These are phyloP conservation scores for Sindora glabra DNA, from an alignment of 306 rosid genomes.

Conservation along the genomic window DNA sequence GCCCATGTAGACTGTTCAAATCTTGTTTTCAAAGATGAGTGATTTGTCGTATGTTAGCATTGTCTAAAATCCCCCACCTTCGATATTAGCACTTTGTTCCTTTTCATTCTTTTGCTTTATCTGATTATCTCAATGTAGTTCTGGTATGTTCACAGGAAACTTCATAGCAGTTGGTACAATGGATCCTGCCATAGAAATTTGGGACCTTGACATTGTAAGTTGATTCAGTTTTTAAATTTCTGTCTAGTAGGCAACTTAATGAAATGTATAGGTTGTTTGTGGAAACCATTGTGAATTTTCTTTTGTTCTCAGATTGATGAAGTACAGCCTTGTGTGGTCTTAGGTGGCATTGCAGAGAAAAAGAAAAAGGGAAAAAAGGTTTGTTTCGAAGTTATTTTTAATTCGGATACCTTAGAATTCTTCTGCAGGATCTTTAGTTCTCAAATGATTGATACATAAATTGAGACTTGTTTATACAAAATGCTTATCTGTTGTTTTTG, in stretches of 20 bases:
- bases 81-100: neutral
- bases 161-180: slow-evolving; percentile 82
- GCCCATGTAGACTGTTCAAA: neutral
- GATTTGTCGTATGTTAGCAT: neutral
- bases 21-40: neutral
- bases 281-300: neutral
- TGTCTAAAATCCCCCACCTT: neutral
- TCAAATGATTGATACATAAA: neutral
- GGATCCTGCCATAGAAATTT: slow-evolving; percentile 87
- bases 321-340: slow-evolving; percentile 59
- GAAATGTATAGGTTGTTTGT: neutral
- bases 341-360: slow-evolving; percentile 65
- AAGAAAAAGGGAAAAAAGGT: slow-evolving; percentile 61
- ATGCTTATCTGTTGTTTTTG: too few species aligned
- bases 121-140: neutral
- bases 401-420: neutral
- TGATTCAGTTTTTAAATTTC: neutral
- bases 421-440: neutral
- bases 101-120: slow-evolving; percentile 1
- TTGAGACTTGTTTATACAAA: neutral
- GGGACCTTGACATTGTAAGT: slow-evolving; percentile 95
- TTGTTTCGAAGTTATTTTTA: slow-evolving; percentile 10
- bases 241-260: neutral
- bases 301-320: slow-evolving; percentile 59
- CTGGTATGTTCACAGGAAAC: slow-evolving; percentile 51